Evolutionary conservation across 192 early-diverging fungal species (phyloP).

Genomic region (Coemansia sp.): DNA sequence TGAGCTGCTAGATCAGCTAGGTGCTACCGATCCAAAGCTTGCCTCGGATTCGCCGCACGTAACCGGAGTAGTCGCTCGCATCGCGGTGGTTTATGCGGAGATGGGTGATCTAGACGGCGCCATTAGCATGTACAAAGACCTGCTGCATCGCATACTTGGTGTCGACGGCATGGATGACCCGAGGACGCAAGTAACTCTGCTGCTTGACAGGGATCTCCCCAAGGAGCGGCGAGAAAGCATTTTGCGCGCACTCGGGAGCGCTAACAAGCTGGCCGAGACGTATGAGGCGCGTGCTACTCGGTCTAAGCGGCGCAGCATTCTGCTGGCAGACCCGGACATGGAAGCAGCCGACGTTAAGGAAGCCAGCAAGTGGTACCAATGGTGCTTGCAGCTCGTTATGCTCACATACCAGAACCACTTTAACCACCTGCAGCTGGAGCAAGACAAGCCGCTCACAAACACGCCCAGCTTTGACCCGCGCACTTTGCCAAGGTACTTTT

Average conservation of each 20-base stretch:
- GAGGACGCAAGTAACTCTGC: slow-evolving; percentile 21
- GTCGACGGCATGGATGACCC: slow-evolving; percentile 33
- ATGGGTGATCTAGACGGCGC: slow-evolving; percentile 46
- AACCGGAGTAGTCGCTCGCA: slow-evolving; percentile 42
- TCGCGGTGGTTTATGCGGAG: slow-evolving; percentile 34
- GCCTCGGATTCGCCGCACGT: slow-evolving; percentile 31
- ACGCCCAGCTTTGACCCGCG: slow-evolving; percentile 45
- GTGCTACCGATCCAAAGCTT: slow-evolving; percentile 20
- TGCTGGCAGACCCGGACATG: slow-evolving; percentile 23
- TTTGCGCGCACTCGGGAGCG: slow-evolving; percentile 42
- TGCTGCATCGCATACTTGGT: slow-evolving; percentile 43
- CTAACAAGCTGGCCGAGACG: slow-evolving; percentile 48
- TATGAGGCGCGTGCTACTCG: slow-evolving; percentile 37
- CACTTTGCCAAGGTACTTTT: slow-evolving; percentile 42
- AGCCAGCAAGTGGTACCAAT: slow-evolving; percentile 52
- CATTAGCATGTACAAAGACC: slow-evolving; percentile 29
- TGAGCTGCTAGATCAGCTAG: slow-evolving; percentile 30
- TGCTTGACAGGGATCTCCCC: slow-evolving; percentile 25
- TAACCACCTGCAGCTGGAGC: slow-evolving; percentile 32
- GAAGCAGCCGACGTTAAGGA: slow-evolving; percentile 22
- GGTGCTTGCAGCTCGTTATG: slow-evolving; percentile 51
- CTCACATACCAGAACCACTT: slow-evolving; percentile 49
- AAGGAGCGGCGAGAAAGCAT: slow-evolving; percentile 20
- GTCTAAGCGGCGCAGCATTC: slow-evolving; percentile 37
- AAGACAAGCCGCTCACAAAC: slow-evolving; percentile 15